Percentiles rank a stretch among this genome's conserved stretches.
Conservation (phyloP, 306 rosid species). For the Rosa multiflora region DNA sequence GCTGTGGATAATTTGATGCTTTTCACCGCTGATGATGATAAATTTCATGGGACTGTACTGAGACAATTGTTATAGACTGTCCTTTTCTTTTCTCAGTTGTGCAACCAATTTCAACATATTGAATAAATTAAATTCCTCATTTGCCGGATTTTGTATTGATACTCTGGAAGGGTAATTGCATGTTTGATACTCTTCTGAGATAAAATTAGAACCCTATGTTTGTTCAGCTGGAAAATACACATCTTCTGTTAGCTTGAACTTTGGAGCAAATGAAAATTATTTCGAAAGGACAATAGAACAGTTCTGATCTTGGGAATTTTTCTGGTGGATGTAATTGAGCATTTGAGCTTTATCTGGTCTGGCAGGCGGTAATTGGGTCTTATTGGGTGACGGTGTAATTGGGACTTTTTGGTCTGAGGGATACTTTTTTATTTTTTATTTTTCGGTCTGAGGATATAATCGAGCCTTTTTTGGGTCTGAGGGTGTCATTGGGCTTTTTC, state of each 20-base stretch:
- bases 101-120: slow-evolving; percentile 29
- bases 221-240: background rate
- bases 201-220: background rate
- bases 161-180: background rate
- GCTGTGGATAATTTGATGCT: slow-evolving; percentile 46
- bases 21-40: slow-evolving; percentile 36
- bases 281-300: background rate
- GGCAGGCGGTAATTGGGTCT: too few relatives aligned
- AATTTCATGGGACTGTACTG: slow-evolving; percentile 43
- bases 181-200: background rate
- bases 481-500: too few relatives aligned
- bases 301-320: background rate
- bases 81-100: slow-evolving; percentile 26
- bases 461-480: too few relatives aligned
- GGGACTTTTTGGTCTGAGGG: too few relatives aligned
- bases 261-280: too few relatives aligned
- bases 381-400: too few relatives aligned
- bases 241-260: background rate
- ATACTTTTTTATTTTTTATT: too few relatives aligned
- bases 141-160: slow-evolving; percentile 27
- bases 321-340: too few relatives aligned
- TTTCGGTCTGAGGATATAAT: too few relatives aligned
- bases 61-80: slow-evolving; percentile 31
- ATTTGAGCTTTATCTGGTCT: too few relatives aligned
- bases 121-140: slow-evolving; percentile 42